phyloP scores from a whole-genome alignment of 805 yeast species.

The Kuraishia piskuri region DNA sequence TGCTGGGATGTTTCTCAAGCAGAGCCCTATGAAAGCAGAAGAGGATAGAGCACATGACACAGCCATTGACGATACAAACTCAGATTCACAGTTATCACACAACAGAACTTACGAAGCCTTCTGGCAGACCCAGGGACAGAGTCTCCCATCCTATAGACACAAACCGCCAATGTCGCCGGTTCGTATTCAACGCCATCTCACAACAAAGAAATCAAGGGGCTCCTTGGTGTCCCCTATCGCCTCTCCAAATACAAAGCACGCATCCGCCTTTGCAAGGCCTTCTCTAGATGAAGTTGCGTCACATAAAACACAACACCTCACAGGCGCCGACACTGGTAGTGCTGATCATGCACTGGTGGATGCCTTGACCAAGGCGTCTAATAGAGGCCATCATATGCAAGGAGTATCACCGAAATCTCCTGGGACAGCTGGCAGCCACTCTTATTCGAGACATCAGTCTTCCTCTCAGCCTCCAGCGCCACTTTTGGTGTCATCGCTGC shows the following conservation, averaged over 20 bases:
- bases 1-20: not conserved
- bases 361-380: not conserved
- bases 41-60: not conserved
- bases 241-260: not conserved
- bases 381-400: not conserved
- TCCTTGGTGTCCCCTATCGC: not conserved
- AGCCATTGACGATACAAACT: not conserved
- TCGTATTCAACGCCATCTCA: not conserved
- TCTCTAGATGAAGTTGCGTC: not conserved
- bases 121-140: constrained; percentile 1
- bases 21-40: not conserved
- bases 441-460: not conserved
- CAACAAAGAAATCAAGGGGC: not conserved
- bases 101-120: not conserved
- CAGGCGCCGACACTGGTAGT: not conserved
- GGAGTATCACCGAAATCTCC: not conserved
- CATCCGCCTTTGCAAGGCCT: not conserved
- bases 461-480: not conserved
- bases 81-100: not conserved
- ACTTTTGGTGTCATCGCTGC: not conserved
- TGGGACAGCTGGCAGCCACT: not conserved
- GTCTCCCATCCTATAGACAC: not conserved
- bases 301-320: not conserved
- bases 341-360: not conserved
- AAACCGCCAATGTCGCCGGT: not conserved